Evolutionary conservation across 2,329 filamentous ascomycete genomes (phyloP).

Genomic region (Aspergillus fijiensis): DNA sequence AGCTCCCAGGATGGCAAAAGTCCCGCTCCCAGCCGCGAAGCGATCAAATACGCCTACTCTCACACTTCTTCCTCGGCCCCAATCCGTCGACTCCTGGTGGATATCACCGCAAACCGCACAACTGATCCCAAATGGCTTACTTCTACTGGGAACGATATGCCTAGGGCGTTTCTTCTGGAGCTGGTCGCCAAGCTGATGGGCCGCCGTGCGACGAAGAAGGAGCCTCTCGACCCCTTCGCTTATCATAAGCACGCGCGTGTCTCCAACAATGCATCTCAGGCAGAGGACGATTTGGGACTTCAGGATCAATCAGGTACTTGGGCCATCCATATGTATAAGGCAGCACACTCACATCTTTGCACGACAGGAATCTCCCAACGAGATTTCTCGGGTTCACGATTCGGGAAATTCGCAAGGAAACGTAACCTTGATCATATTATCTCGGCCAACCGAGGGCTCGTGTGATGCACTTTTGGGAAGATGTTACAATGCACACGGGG

Average conservation of each 20-base stretch:
- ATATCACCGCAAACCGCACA: neutral
- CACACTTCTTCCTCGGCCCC: neutral
- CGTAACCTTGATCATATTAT: too few species aligned
- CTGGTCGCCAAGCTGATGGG: neutral
- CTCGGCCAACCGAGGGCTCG: too few species aligned
- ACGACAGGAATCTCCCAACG: too few species aligned
- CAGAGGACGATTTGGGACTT: neutral
- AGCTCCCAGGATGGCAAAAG: neutral
- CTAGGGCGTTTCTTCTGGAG: neutral
- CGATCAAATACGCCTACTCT: neutral
- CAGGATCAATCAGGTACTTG: neutral
- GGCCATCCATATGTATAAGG: too few species aligned
- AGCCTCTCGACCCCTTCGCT: slow-evolving; percentile 34
- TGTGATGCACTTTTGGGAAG: too few species aligned
- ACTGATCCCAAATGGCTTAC: neutral
- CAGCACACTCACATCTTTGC: too few species aligned
- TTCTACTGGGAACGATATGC: too few species aligned
- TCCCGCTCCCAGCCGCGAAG: neutral
- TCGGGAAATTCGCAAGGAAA: too few species aligned
- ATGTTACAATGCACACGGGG: too few species aligned
- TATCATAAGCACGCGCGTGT: neutral
- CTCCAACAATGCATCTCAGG: neutral
- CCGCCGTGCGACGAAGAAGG: neutral
- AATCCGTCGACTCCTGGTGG: slow-evolving; percentile 6
- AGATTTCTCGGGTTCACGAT: too few species aligned